A percentile compares a stretch with the other conserved stretches of the same genome.
Evolutionary conservation across 352 stramenopile genomes (phyloP).

Genomic region (Blastocystis sp.): DNA sequence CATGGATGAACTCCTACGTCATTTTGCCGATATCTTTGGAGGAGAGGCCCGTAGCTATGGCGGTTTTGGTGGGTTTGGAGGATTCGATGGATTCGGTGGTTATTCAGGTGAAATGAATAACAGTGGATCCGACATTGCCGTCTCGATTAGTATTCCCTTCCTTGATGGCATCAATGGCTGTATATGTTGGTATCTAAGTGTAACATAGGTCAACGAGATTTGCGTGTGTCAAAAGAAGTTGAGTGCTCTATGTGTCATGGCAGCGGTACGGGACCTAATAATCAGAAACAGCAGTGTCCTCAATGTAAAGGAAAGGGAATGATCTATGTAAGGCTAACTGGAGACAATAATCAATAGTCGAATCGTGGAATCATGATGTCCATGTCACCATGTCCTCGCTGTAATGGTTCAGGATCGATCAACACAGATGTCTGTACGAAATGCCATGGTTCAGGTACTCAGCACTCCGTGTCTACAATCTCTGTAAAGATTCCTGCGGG

Average conservation of each 20-base stretch:
- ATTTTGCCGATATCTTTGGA: slow-evolving; percentile 53
- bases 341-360: background rate
- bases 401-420: slow-evolving; percentile 65
- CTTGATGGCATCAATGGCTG: slow-evolving; percentile 80
- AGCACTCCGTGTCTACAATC: slow-evolving; percentile 69
- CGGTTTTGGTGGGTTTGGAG: slow-evolving; percentile 20
- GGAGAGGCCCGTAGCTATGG: slow-evolving; percentile 10
- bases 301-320: slow-evolving; percentile 74
- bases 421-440: slow-evolving; percentile 76
- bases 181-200: too few relatives aligned
- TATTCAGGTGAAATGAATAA: background rate
- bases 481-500: slow-evolving; percentile 77
- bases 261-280: slow-evolving; percentile 72
- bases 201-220: slow-evolving; percentile 68
- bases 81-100: background rate
- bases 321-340: background rate
- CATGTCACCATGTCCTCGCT: slow-evolving; percentile 45
- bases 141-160: slow-evolving; percentile 73
- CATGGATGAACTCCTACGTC: slow-evolving; percentile 61
- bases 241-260: slow-evolving; percentile 75
- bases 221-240: slow-evolving; percentile 75
- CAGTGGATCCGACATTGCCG: slow-evolving; percentile 17
- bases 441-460: slow-evolving; percentile 73
- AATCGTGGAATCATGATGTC: slow-evolving; percentile 60
- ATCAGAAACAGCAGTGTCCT: slow-evolving; percentile 75